Evolutionary conservation across 371 early-diverging fungal genomes (phyloP).

Genomic region (Lichtheimia ornata): DNA sequence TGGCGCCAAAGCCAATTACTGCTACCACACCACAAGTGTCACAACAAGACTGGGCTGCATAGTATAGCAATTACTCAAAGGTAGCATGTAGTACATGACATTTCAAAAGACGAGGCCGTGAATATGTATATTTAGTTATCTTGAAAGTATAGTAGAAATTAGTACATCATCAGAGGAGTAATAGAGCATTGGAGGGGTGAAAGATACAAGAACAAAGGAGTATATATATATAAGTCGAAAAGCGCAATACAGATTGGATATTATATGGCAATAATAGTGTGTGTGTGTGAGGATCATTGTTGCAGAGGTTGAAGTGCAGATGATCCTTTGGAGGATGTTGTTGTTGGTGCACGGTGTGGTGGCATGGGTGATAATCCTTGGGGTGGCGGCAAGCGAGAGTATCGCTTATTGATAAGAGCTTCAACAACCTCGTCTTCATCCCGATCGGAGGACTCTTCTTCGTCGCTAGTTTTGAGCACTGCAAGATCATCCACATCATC

Average conservation of each 20-base stretch:
- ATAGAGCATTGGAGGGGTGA: neutral
- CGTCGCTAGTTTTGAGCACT: neutral
- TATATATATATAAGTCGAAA: neutral
- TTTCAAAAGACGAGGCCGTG: neutral
- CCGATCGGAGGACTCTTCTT: neutral
- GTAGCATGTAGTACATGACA: too few species aligned
- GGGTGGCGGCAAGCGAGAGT: neutral
- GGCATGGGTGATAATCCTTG: constrained; percentile 11
- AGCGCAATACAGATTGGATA: neutral
- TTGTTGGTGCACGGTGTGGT: constrained; percentile 1
- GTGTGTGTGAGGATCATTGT: neutral
- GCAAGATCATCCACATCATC: constrained; percentile 9
- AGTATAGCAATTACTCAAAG: too few species aligned
- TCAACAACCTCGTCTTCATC: neutral
- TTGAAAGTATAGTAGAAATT: neutral
- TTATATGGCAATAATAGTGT: neutral
- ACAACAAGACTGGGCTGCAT: too few species aligned
- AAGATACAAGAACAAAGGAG: neutral
- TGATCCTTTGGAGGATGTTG: neutral
- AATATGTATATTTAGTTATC: neutral
- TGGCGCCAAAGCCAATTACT: too few species aligned
- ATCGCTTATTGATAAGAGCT: too few species aligned
- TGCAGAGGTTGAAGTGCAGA: neutral
- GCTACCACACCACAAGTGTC: too few species aligned
- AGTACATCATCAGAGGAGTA: neutral